phyloP scores from a whole-genome alignment of 331 rosid species.

The Arachis monticola region DNA sequence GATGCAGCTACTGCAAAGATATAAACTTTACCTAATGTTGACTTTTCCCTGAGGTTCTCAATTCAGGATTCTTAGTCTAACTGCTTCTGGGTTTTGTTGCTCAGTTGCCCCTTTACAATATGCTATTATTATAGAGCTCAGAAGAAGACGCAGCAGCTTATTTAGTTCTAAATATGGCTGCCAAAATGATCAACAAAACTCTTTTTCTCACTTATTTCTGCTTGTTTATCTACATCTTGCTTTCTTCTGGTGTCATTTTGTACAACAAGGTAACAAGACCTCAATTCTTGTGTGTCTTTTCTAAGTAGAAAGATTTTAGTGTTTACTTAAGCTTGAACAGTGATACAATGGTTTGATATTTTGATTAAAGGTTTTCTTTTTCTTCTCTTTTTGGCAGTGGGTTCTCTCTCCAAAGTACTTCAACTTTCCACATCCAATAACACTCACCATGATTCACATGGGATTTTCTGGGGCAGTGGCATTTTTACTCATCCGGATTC shows the following conservation, averaged over 20 bases:
- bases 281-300: neutral
- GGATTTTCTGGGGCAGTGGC: conserved; percentile 92
- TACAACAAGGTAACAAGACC: conserved; percentile 60
- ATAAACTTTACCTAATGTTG: conserved; percentile 1
- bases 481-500: conserved; percentile 85
- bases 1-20: conserved; percentile 27
- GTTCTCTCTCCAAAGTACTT: conserved; percentile 90
- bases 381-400: conserved; percentile 60
- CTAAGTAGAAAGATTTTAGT: neutral
- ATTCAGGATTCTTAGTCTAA: conserved; percentile 12
- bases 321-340: neutral
- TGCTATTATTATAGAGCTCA: conserved; percentile 14
- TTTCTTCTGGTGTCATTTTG: conserved; percentile 92
- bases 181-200: conserved; percentile 53
- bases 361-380: neutral
- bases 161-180: neutral
- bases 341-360: neutral
- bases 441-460: conserved; percentile 99
- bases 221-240: conserved; percentile 78
- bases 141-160: neutral
- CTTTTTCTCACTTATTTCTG: conserved; percentile 81
- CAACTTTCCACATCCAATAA: conserved; percentile 87
- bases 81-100: neutral
- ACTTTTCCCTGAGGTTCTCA: neutral
- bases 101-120: neutral